Conservation (phyloP, 805 yeast species). For the Debaryomyces prosopidis region DNA sequence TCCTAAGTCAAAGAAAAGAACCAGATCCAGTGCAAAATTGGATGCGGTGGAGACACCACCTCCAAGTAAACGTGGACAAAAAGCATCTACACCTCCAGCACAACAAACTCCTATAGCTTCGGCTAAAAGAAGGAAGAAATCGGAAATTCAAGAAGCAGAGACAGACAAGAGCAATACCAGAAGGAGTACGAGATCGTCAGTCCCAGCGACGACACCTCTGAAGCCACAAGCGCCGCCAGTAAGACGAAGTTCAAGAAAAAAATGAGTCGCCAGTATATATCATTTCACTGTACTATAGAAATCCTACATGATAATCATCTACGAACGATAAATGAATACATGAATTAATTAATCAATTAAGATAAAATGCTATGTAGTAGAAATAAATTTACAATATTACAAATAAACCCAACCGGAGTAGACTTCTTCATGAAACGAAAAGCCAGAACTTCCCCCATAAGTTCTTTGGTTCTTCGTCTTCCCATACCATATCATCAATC, state of each 20-base stretch:
- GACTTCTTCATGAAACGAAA: not conserved
- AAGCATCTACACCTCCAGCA: constrained; percentile 12
- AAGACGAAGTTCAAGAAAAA: constrained; percentile 16
- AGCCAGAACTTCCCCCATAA: constrained; percentile 58
- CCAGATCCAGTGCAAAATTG: constrained; percentile 12
- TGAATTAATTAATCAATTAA: too few species aligned
- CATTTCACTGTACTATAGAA: not conserved
- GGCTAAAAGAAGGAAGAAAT: constrained; percentile 12
- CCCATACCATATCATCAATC: constrained; percentile 60
- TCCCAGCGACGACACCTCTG: constrained; percentile 5
- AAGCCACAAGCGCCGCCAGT: constrained; percentile 5
- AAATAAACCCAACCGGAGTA: not conserved
- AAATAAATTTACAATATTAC: too few species aligned
- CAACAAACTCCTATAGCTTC: constrained; percentile 3
- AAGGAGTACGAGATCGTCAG: constrained; percentile 11
- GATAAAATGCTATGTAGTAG: too few species aligned
- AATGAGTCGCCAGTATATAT: constrained; percentile 1
- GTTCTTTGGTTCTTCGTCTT: constrained; percentile 47
- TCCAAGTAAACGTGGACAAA: constrained; percentile 10
- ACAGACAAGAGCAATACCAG: constrained; percentile 8
- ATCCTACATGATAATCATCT: too few species aligned
- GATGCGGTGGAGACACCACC: constrained; percentile 10
- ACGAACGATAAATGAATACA: too few species aligned
- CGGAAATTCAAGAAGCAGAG: constrained; percentile 6
- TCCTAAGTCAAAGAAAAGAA: constrained; percentile 13